phyloP scores from a whole-genome alignment of 306 rosid species.

The Astragalus membranaceus region DNA sequence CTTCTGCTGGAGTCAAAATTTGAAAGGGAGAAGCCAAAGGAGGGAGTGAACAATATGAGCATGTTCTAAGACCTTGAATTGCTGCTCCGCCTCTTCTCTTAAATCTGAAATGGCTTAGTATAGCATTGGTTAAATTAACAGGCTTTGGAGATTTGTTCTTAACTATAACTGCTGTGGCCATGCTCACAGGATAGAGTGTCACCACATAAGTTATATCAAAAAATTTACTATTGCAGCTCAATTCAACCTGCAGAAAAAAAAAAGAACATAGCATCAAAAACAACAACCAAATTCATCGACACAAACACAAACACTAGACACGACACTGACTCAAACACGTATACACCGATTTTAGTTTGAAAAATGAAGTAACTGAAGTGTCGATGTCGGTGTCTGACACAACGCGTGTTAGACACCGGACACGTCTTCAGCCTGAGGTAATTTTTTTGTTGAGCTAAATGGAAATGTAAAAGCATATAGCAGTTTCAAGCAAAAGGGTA shows the following conservation, averaged over 20 bases:
- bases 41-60: constrained; percentile 60
- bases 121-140: constrained; percentile 53
- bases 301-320: no score
- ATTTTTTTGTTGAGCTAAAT: neutral
- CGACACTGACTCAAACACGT: no score
- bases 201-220: constrained; percentile 72
- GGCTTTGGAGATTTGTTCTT: constrained; percentile 62
- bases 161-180: constrained; percentile 82
- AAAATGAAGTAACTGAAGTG: no score
- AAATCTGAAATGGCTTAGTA: constrained; percentile 69
- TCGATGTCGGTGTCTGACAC: no score
- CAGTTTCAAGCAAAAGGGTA: constrained; percentile 15
- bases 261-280: neutral
- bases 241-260: constrained; percentile 33
- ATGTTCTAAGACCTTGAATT: constrained; percentile 68
- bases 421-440: no score
- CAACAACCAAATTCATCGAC: neutral
- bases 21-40: constrained; percentile 75
- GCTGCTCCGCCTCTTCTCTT: constrained; percentile 68
- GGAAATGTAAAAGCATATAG: neutral
- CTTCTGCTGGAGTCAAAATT: constrained; percentile 62
- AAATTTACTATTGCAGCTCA: constrained; percentile 33
- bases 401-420: no score
- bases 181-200: constrained; percentile 68
- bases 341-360: no score